phyloP scores from a whole-genome alignment of 2,329 filamentous ascomycete species.

The Claviceps lovelessii region DNA sequence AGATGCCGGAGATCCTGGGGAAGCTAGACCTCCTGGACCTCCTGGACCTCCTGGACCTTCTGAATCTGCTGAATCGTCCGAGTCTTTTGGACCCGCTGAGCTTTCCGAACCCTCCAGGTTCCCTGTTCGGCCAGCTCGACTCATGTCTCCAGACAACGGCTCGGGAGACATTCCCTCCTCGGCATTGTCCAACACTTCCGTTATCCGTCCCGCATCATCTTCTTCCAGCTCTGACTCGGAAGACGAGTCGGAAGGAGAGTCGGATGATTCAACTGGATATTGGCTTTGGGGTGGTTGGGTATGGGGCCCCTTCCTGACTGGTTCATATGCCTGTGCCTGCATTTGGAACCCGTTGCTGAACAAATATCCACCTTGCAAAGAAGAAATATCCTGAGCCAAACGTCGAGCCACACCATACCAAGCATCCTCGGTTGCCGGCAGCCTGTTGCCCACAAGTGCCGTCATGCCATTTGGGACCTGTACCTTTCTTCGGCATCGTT shows the following conservation, averaged over 20 bases:
- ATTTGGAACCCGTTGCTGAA: constrained; percentile 2
- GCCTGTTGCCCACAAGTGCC: constrained; percentile 2
- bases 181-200: constrained; percentile 1
- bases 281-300: background rate
- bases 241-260: background rate
- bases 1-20: background rate
- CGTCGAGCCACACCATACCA: constrained; percentile 7
- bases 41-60: background rate
- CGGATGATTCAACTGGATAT: background rate
- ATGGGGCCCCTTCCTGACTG: background rate
- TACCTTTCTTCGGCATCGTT: constrained; percentile 3
- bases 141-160: background rate
- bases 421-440: constrained; percentile 8
- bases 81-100: background rate
- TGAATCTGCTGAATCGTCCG: background rate
- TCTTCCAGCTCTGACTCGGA: background rate
- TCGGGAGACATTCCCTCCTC: background rate
- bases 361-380: constrained; percentile 5
- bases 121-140: background rate
- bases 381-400: constrained; percentile 6
- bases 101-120: background rate
- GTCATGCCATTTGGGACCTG: constrained; percentile 5
- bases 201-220: background rate
- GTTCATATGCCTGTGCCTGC: background rate
- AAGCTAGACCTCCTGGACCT: background rate